phyloP scores from a whole-genome alignment of 1,284 basidiomycete genomes.

The Tausonia pullulans region DNA sequence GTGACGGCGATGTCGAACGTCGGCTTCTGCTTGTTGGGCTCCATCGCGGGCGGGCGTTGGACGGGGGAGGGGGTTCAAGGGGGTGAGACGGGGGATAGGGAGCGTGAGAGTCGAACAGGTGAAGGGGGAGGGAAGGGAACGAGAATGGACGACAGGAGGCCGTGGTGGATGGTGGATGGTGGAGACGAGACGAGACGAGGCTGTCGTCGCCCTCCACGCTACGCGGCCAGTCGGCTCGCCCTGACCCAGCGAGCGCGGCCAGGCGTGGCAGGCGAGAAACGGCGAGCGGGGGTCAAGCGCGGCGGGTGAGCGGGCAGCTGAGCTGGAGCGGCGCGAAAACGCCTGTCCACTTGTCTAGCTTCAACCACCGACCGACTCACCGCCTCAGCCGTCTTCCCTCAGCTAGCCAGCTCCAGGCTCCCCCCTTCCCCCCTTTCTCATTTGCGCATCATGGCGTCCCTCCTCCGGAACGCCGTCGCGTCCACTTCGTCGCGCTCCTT shows the following conservation, averaged over 20 bases:
- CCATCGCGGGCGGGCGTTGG: constrained; percentile 3
- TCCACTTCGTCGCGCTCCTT: background rate
- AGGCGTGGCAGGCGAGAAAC: too few relatives aligned
- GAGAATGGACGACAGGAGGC: background rate
- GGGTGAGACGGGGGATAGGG: background rate
- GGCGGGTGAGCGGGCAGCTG: too few relatives aligned
- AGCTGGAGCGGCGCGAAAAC: too few relatives aligned
- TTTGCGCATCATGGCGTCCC: background rate
- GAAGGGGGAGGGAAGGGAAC: background rate
- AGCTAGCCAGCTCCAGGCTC: too few relatives aligned
- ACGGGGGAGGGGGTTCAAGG: background rate
- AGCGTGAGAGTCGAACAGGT: background rate
- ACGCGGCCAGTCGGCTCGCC: too few relatives aligned
- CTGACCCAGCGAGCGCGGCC: too few relatives aligned
- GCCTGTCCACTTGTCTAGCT: too few relatives aligned
- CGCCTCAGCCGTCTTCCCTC: background rate
- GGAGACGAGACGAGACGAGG: background rate
- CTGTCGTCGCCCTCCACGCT: too few relatives aligned
- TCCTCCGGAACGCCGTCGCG: background rate
- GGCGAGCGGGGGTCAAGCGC: too few relatives aligned
- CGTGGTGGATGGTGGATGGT: background rate
- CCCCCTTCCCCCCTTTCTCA: background rate
- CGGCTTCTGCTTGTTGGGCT: constrained; percentile 4
- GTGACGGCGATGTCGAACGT: constrained; percentile 33
- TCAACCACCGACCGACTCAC: background rate